Conservation (phyloP, 345 rosid species). For the Populus simonii region DNA sequence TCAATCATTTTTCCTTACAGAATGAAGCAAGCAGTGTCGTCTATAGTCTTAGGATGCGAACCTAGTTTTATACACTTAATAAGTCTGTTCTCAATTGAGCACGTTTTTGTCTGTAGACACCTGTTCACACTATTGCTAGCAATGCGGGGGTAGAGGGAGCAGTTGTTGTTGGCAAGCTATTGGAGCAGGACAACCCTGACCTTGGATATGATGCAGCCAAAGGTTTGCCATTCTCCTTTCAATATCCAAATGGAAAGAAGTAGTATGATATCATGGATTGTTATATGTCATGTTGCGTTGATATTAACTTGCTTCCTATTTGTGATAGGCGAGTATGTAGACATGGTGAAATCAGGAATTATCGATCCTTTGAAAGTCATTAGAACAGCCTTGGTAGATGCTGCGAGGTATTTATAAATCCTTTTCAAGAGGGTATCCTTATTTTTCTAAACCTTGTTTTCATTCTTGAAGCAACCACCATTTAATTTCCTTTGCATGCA, state of each 20-base stretch:
- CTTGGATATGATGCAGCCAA: slow-evolving; percentile 53
- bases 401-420: slow-evolving; percentile 61
- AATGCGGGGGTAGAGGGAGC: slow-evolving; percentile 50
- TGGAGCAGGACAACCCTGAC: slow-evolving; percentile 41
- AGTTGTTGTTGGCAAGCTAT: slow-evolving; percentile 43
- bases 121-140: slow-evolving; percentile 32
- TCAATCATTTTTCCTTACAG: neutral
- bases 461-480: neutral
- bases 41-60: neutral
- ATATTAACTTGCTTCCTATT: neutral
- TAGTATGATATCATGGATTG: neutral
- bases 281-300: neutral
- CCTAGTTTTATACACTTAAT: neutral
- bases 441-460: neutral
- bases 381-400: slow-evolving; percentile 92
- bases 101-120: slow-evolving; percentile 28
- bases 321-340: slow-evolving; percentile 74
- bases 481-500: slow-evolving; percentile 23
- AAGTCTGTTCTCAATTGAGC: slow-evolving; percentile 1
- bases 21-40: neutral
- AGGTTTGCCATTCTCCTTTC: slow-evolving; percentile 19
- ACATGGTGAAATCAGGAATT: slow-evolving; percentile 88
- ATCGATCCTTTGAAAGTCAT: slow-evolving; percentile 92
- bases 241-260: neutral
- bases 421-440: neutral